These are phyloP conservation scores for Ustilago xerochloae DNA, from an alignment of 1,284 basidiomycete genomes.

Conservation along the genomic window DNA sequence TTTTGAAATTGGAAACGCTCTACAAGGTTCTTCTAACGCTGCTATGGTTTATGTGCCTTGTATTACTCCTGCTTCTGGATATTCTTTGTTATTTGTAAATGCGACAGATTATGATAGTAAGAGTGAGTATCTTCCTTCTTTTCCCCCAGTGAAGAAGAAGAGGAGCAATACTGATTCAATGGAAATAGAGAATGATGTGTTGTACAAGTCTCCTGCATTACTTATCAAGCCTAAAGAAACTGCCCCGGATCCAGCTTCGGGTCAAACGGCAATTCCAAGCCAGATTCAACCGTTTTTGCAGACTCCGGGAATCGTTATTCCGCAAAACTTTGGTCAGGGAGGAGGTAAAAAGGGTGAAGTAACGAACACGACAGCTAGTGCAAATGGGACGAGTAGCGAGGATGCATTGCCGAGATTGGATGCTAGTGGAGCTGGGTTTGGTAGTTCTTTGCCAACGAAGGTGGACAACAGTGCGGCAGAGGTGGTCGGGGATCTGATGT, in stretches of 20 bases:
- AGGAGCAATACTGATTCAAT: neutral
- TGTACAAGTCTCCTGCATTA: constrained; percentile 28
- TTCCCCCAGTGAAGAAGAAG: neutral
- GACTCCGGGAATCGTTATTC: constrained; percentile 26
- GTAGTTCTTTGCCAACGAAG: constrained; percentile 1
- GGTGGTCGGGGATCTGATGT: constrained; percentile 3
- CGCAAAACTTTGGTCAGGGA: too few species aligned
- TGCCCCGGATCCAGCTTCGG: constrained; percentile 20
- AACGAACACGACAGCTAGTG: constrained; percentile 14
- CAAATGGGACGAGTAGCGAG: neutral
- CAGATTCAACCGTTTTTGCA: constrained; percentile 17
- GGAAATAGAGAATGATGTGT: constrained; percentile 12
- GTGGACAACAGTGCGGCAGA: neutral
- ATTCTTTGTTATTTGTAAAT: constrained; percentile 29
- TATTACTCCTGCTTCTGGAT: constrained; percentile 5
- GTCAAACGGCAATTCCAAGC: constrained; percentile 18
- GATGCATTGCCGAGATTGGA: constrained; percentile 19
- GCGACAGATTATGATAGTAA: constrained; percentile 22
- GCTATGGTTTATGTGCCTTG: constrained; percentile 43
- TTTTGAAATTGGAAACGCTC: constrained; percentile 37
- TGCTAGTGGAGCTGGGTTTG: constrained; percentile 9
- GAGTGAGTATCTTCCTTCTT: constrained; percentile 15
- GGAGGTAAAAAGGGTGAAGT: constrained; percentile 1
- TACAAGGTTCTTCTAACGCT: constrained; percentile 19
- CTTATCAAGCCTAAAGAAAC: constrained; percentile 29